Evolutionary conservation across 2,329 filamentous ascomycete genomes (phyloP), one percentile per base, ranked within the genome.

Genomic region (Phialophora macrospora): DNA sequence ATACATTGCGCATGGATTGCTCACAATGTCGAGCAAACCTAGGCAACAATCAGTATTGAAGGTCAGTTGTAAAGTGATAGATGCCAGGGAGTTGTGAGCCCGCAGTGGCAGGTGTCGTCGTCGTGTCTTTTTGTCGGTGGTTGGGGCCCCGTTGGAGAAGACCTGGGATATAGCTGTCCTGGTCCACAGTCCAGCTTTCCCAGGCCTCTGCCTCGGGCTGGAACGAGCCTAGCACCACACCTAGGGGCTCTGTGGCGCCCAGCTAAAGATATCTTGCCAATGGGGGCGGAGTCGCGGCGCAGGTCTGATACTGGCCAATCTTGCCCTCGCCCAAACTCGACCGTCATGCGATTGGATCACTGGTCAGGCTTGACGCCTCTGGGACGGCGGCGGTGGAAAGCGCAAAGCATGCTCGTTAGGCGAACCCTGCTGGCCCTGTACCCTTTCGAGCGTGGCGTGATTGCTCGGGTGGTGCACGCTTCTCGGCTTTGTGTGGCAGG

Each of bases 181-280:
- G 54, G 55, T 60, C 66, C 55, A 46, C 55, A 62, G 44, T 51
- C 44, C 55, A 54, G 32, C 59, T 61, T 54, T 24, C 24, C 24
- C 46, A 24, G 24, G 59, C 48, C 34, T 44, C 24, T 55, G 61
- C 41, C 61, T 62, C 60, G 55, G 49, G 55, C 67, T 66, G 52
- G 44, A 66, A 68, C 38, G 38, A 58, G 66, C 60, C 57, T 68
- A 68, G 67, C 22, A 64, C 20, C n/a, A 14, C 49, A 32, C 48
- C 61, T 28, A 55, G 57, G 67, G 49, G 56, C 24, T 46, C 41
- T 58, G 63, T 69, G 67, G 67, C 67, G 65, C 60, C 48, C 32
- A 59, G 62, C 67, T 69, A 69, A 69, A 69, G 65, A 69, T 69
- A 69, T 67, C 67, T 56, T 63, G 59, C 55, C 60, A 62, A 65